Percentiles rank a stretch among this genome's conserved stretches.
These are phyloP conservation scores for Puccinia coronata DNA, from an alignment of 1,284 basidiomycete genomes.

Conservation along the genomic window DNA sequence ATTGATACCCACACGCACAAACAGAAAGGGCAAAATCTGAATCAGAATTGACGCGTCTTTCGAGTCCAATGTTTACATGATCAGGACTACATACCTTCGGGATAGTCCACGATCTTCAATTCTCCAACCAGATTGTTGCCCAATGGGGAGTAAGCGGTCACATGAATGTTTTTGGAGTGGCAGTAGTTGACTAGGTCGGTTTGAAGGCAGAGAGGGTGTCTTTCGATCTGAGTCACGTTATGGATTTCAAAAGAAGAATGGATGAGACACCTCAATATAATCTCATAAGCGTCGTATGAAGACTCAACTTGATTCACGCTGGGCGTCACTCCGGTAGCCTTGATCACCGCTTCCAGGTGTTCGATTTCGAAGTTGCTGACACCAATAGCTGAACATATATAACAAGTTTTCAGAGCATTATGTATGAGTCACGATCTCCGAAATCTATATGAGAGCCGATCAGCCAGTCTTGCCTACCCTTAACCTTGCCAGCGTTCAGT, in stretches of 20 bases:
- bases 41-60: not conserved
- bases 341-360: constrained; percentile 56
- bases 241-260: not conserved
- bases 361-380: constrained; percentile 57
- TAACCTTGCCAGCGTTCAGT: constrained; percentile 57
- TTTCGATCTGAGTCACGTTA: constrained; percentile 32
- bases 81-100: constrained; percentile 40
- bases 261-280: not conserved
- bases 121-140: constrained; percentile 57
- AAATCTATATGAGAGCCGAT: too few relatives aligned
- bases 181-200: constrained; percentile 41
- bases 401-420: not conserved
- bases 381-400: constrained; percentile 49
- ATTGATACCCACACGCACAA: too few relatives aligned
- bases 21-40: not conserved
- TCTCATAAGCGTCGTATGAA: not conserved
- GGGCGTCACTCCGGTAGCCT: constrained; percentile 57
- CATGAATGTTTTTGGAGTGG: constrained; percentile 53
- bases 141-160: constrained; percentile 60
- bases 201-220: constrained; percentile 46
- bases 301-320: constrained; percentile 56
- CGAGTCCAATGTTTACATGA: not conserved
- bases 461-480: too few relatives aligned
- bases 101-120: constrained; percentile 47
- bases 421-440: too few relatives aligned